Conservation (phyloP, 2,329 filamentous ascomycete genomes). For the Beauveria medogensis region DNA sequence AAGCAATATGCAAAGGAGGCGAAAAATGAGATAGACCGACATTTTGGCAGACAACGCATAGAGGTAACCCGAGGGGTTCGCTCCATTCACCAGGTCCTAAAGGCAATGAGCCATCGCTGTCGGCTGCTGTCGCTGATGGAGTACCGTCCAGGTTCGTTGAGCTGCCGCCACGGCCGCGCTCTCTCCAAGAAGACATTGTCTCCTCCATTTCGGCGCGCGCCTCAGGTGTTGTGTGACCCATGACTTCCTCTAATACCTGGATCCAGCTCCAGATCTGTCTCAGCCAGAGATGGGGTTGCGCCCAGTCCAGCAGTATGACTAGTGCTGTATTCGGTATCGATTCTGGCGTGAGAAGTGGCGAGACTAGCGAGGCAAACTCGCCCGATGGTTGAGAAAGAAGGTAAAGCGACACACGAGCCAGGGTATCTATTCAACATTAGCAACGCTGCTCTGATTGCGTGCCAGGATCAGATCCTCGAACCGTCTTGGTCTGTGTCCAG, state of each 20-base stretch:
- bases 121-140: constrained; percentile 47
- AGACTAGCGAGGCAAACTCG: constrained; percentile 73
- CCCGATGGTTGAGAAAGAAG: constrained; percentile 78
- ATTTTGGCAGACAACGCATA: constrained; percentile 95
- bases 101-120: constrained; percentile 64
- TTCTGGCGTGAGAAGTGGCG: constrained; percentile 74
- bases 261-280: constrained; percentile 86
- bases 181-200: constrained; percentile 70
- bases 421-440: constrained; percentile 55
- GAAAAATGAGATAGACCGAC: constrained; percentile 40
- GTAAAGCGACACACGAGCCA: constrained; percentile 84
- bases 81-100: constrained; percentile 89
- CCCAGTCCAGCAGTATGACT: constrained; percentile 92
- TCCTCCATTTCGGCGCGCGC: constrained; percentile 82
- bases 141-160: constrained; percentile 56
- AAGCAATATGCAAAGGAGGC: constrained; percentile 14
- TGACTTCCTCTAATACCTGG: constrained; percentile 68
- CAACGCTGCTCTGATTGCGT: background rate
- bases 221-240: constrained; percentile 64
- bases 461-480: constrained; percentile 27
- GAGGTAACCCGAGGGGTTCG: constrained; percentile 73
- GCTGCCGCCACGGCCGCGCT: constrained; percentile 60
- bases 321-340: constrained; percentile 81
- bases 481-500: constrained; percentile 90
- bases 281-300: constrained; percentile 87